Evolutionary conservation across 2,329 filamentous ascomycete species (phyloP), one percentile per base, ranked within the genome.

Genomic region (Paecilomyces sp.): DNA sequence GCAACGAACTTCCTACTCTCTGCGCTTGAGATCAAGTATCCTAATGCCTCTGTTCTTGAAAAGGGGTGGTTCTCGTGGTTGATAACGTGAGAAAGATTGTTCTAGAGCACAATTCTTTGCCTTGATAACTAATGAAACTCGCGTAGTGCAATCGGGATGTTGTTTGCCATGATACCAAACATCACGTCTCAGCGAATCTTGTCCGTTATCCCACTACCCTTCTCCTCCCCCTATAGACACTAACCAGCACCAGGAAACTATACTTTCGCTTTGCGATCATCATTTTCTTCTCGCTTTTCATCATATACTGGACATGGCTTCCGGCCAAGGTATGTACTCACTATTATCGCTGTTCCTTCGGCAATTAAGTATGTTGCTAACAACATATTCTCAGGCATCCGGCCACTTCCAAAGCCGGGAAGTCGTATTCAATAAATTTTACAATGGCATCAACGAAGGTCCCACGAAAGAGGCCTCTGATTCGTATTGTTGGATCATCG

Each of bases 231-330:
- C n/a, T 24, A 53, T 13, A 12, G 25, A 8, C 25, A 12, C 22
- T 53, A 18, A 53, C n/a, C 12, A 13, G n/a, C 3, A 6, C 4
- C 18, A 53, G 50, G 3, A 63, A 70, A 63, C 62, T 69, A 47
- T 75, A 76, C 56, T 76, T 77, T 57, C 71, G 74, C 18, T 74
- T 76, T 52, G 73, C 72, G 8, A 63, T 74, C 22, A 60, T 71
- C 57, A 74, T 75, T 57, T 76, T 75, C 65, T 71, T 74, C 52
- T 57, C 65, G 7, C 65, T 77, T 4, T 68, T 76, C 56, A 61
- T 70, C 18, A 62, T 75, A 18, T 76, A 74, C 59, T 75, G 70
- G 72, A 72, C 72, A 56, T 76, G 75, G 74, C 74, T 77, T 59
- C 74, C 75, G 9, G 66, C 71, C 59, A 68, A 66, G 51, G 51